Base-by-base conservation (phyloP, 768 basidiomycete genomes). In the Mycena maculata region DNA sequence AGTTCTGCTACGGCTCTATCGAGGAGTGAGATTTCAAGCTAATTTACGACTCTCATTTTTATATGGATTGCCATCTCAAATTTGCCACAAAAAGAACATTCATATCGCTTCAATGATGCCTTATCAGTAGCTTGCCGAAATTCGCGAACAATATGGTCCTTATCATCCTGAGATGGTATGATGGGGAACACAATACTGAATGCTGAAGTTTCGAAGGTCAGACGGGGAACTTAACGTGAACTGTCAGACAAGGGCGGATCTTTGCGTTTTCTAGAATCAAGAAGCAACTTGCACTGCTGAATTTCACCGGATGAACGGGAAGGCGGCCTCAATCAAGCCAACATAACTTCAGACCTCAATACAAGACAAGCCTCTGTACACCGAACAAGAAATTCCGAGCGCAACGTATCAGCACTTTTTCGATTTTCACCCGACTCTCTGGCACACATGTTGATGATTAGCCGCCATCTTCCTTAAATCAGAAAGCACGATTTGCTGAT, bases 1-100 rank as follows among this genome's bases (percentile, higher is more conserved):
- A 70, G 69, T 30, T 53, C 33, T 27, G 2, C 13, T 12, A 70
- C 60, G 11, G 69, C 69, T 42, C 9, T 44, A 5, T 66, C 41
- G 12, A 70, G 60, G 2, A 70, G 39, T 3, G 69, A 57, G 15
- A 70, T 70, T 48, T 70, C 69, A n/a, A 70, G 54, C 15, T 65
- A 44, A 10, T 50, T n/a, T 8, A 44, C 31, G 1, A 47, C 23
- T 39, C 42, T 64, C 48, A 60, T 42, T 38, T 42, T 44, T 4
- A 47, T 44, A 47, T 38, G 27, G 8, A 0, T 27, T 7, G 9
- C 23, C 4, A 12, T 18, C 39, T 68, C 59, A 39, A 62, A 31
- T n/a, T 36, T 31, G n/a, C 68, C 68, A 48, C 63, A 65, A n/a
- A 65, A 70, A 1, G 57, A 65, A 36, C 68, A 70, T 54, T 62